These are phyloP conservation scores for Trichosporon faecale DNA, from an alignment of 1,284 basidiomycete genomes.

Conservation along the genomic window DNA sequence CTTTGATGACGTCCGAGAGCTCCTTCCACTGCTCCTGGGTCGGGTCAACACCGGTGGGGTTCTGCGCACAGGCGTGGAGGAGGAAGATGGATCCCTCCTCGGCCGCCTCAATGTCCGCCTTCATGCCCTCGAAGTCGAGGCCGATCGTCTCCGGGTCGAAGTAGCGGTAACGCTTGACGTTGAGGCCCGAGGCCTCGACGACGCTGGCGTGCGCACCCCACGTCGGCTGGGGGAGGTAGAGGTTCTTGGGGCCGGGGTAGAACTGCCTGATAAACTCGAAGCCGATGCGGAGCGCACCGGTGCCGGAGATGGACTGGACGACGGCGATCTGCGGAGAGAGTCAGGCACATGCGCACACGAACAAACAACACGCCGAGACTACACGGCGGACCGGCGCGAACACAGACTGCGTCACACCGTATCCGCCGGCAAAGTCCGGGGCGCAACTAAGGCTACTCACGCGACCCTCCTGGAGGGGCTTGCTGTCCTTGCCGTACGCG, in stretches of 20 bases:
- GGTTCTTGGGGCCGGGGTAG: slow-evolving; percentile 81
- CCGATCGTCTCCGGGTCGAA: slow-evolving; percentile 93
- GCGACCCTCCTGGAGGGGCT: slow-evolving; percentile 68
- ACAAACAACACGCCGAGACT: background rate
- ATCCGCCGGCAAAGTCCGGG: background rate
- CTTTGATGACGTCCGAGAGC: slow-evolving; percentile 78
- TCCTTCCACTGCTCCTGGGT: slow-evolving; percentile 90
- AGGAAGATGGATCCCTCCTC: slow-evolving; percentile 54
- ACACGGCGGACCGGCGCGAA: background rate
- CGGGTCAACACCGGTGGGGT: slow-evolving; percentile 96
- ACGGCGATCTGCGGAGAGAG: slow-evolving; percentile 67
- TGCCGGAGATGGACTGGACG: slow-evolving; percentile 96
- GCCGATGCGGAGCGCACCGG: slow-evolving; percentile 94
- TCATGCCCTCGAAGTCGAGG: slow-evolving; percentile 88
- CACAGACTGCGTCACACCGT: background rate
- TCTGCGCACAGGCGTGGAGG: slow-evolving; percentile 58
- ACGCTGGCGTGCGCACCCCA: slow-evolving; percentile 96
- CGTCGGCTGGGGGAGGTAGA: slow-evolving; percentile 91
- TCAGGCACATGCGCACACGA: slow-evolving; percentile 10
- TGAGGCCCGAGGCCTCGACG: slow-evolving; percentile 83
- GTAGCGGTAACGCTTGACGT: slow-evolving; percentile 74
- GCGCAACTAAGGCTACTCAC: slow-evolving; percentile 57
- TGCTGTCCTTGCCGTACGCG: slow-evolving; percentile 83
- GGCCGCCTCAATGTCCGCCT: slow-evolving; percentile 69
- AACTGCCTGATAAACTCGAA: slow-evolving; percentile 84